Evolutionary conservation across 2,329 filamentous ascomycete species (phyloP), one percentile per base, ranked within the genome.

Genomic region (Paecilomyces variotii): DNA sequence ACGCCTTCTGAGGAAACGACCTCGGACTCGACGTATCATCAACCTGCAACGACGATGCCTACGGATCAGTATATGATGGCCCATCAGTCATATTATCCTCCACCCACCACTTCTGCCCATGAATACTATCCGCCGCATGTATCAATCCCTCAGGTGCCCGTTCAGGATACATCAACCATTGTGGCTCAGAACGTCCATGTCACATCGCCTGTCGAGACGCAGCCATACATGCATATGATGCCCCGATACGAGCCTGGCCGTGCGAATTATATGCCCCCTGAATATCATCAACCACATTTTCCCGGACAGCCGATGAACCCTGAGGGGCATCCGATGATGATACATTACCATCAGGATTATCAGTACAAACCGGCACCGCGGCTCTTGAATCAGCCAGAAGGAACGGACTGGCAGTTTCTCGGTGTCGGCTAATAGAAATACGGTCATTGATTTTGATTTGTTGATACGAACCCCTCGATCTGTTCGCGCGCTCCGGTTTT

Each of bases 371-470:
- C 66, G 62, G 67, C 65, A 30, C 58, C 67, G 53, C 69, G 70
- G 55, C 65, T 74, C 30, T 63, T 74, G 59, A 71, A 72, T 56
- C 72, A 73, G 63, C 67, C 71, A 58, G 73, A 74, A 60, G 73
- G 72, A 60, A 74, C 72, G 55, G 72, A 75, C 66, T 75, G 72
- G 72, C 64, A 67, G 5, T 75, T 74, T 64, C 63, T 75, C 59
- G 72, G 73, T 45, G 70, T 73, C 58, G 71, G 72, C 30, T 74
- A 64, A 72, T 57, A 53, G 56, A 57, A 58, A 65, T 19, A 5
- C 19, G n/a, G 19, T 45, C 2, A 19, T 45, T 24, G 19, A 9
- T n/a, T 19, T 45, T 19, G 9, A 45, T 45, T 19, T 45, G 14
- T 10, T 7, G 39, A 19, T 24, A 45, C 39, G 39, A 19, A 45